These are phyloP conservation scores for Verticillium tricorpus DNA, from an alignment of 2,329 filamentous ascomycete species.

Conservation along the genomic window DNA sequence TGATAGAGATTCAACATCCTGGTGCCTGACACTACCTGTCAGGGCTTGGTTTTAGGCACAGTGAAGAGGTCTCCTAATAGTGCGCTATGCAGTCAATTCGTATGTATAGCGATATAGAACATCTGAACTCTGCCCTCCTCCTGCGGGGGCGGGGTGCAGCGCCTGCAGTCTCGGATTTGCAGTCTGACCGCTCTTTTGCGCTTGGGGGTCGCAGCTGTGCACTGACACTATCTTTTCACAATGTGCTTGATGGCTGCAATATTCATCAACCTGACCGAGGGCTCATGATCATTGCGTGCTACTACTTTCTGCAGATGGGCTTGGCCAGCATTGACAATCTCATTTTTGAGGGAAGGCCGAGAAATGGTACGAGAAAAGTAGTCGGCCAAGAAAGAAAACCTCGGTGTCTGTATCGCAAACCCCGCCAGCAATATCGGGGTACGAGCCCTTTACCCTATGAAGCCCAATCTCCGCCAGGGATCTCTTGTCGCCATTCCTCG, in stretches of 20 bases:
- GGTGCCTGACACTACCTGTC: neutral
- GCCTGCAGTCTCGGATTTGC: too few relatives aligned
- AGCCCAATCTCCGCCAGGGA: neutral
- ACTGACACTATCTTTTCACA: neutral
- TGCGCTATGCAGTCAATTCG: too few relatives aligned
- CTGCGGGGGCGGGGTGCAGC: too few relatives aligned
- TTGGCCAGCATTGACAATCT: neutral
- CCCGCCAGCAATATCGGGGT: neutral
- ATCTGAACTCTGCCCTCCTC: too few relatives aligned
- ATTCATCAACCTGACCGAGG: neutral
- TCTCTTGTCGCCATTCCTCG: neutral
- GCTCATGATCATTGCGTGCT: neutral
- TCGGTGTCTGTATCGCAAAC: neutral
- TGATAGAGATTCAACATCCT: neutral
- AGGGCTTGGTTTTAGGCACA: too few relatives aligned
- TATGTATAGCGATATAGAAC: too few relatives aligned
- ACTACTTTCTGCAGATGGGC: neutral
- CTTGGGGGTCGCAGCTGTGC: too few relatives aligned
- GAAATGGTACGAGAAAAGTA: neutral
- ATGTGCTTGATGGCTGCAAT: neutral
- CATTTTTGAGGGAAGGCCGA: neutral
- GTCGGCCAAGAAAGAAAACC: neutral
- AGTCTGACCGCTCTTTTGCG: too few relatives aligned
- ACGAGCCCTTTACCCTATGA: neutral
- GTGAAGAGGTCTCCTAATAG: too few relatives aligned